Base-by-base conservation (phyloP, 768 basidiomycete species). In the Termitomyces sp. region DNA sequence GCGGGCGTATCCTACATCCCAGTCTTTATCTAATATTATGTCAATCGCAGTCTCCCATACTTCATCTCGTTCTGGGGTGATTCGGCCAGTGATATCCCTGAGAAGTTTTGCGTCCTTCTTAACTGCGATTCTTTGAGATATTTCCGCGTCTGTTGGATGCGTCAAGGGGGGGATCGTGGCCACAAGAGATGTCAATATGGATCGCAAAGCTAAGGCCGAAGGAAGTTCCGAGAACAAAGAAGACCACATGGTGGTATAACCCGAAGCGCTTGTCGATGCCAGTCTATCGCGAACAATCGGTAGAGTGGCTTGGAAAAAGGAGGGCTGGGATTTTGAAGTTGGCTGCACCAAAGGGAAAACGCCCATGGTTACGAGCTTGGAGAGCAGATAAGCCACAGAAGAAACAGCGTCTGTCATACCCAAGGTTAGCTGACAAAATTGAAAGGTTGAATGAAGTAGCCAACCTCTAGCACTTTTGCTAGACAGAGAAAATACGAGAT, bases 351-450 rank as follows among this genome's bases (percentile, higher is more conserved):
- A 58, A 13, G 87, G 86, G 61, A 91, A 88, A 16, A 84, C 66
- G 10, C 90, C 86, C 38, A 86, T 65, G 52, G 83, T 84, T 22
- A 84, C 83, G 23, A 91, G 78, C 70, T 88, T 90, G 23, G 74
- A 72, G 31, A 90, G 61, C 9, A 91, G 75, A 57, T 80, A 84
- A 3, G 73, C 69, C 9, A 89, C 40, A 20, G 78, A 76, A 15
- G 69, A 63, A 32, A 73, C 58, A 41, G 73, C 66, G 40, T 73
- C 78, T 81, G 57, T 18, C 36, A 41, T 35, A 52, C 12, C n/a
- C 33, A 49, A 36, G 58, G 55, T 27, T 2, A 56, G 57, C 57
- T 31, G 54, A 15, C 32, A 41, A 25, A 13, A 16, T 10, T n/a
- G 6, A 35, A 36, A 50, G 41, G 52, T 31, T 50, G 25, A 56